These are phyloP conservation scores for Aschersonia sp. DNA, from an alignment of 2,329 filamentous ascomycete species.

Conservation along the genomic window DNA sequence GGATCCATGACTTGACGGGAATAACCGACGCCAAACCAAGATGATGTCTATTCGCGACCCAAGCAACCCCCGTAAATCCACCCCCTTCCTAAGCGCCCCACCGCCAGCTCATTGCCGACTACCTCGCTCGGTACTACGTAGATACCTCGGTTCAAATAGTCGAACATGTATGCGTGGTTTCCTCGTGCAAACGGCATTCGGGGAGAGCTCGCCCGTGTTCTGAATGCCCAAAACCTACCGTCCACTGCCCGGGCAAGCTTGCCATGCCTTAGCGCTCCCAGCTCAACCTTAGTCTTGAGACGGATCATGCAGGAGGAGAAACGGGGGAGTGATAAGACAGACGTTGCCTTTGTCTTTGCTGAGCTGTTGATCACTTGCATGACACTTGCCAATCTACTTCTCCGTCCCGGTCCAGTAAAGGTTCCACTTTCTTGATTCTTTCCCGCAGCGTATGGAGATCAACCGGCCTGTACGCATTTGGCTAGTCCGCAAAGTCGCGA, in stretches of 20 bases:
- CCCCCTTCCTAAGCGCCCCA: neutral
- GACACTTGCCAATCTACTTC: neutral
- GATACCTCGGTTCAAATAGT: neutral
- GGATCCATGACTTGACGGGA: neutral
- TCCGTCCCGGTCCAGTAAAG: neutral
- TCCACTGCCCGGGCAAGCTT: neutral
- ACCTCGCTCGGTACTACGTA: neutral
- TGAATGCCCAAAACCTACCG: neutral
- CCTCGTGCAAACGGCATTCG: neutral
- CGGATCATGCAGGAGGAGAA: neutral
- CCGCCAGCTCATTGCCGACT: neutral
- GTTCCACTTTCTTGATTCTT: neutral
- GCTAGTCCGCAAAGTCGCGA: neutral
- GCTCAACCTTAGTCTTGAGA: neutral
- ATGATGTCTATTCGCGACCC: neutral
- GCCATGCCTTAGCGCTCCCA: neutral
- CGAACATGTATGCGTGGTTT: neutral
- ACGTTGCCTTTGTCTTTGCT: neutral
- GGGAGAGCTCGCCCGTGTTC: neutral
- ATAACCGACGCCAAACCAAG: neutral
- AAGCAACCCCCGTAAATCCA: neutral
- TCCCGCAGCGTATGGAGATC: neutral
- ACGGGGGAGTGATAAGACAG: neutral
- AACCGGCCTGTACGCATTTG: neutral
- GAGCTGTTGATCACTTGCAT: neutral